A percentile compares a stretch with the other conserved stretches of the same genome.
These are phyloP conservation scores for Schizochytrium sp. DNA, from an alignment of 108 stramenopile genomes.

Conservation along the genomic window DNA sequence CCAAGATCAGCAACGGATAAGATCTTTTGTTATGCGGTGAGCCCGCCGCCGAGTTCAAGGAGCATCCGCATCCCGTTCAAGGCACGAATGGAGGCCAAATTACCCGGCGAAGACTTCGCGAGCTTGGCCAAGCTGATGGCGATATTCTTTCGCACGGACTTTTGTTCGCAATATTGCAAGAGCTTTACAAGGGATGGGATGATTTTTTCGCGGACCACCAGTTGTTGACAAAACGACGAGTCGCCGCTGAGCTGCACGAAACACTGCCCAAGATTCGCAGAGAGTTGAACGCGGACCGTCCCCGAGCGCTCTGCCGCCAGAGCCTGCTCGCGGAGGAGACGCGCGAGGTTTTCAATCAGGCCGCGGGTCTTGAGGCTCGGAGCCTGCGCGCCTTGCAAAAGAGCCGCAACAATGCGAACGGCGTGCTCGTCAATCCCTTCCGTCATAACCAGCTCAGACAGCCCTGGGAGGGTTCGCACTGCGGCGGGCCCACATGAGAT, in stretches of 20 bases:
- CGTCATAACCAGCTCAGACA: neutral
- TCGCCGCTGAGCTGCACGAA: neutral
- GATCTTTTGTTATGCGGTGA: neutral
- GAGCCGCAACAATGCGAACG: neutral
- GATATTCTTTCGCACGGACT: neutral
- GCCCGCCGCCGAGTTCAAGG: neutral
- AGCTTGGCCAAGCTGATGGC: neutral
- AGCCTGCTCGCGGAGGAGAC: neutral
- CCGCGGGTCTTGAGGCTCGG: neutral
- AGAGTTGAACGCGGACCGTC: neutral
- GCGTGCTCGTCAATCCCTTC: neutral
- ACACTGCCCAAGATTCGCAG: neutral
- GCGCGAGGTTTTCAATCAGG: neutral
- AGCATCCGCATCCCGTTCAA: neutral
- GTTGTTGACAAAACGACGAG: neutral
- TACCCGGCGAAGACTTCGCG: neutral
- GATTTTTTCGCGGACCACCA: neutral
- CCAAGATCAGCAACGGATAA: neutral
- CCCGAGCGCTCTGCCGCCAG: neutral
- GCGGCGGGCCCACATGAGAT: neutral
- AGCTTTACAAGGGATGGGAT: neutral
- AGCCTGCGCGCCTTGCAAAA: neutral
- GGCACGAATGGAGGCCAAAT: neutral
- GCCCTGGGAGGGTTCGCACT: neutral
- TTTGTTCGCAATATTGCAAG: neutral